Evolutionary conservation across 2,329 filamentous ascomycete genomes (phyloP).

Genomic region (Aspergillus piperis): DNA sequence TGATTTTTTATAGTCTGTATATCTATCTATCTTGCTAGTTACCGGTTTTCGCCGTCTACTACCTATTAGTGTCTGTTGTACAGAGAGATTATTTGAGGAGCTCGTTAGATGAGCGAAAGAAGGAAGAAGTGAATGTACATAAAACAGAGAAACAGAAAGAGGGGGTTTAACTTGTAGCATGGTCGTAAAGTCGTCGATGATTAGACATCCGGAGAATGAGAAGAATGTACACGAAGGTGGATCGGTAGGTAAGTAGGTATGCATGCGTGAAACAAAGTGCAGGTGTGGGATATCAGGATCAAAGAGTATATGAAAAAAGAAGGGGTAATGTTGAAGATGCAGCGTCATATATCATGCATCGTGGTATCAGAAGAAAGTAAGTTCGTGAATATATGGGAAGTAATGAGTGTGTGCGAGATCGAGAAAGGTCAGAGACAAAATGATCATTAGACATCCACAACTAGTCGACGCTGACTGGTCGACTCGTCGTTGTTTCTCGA

Average conservation of each 20-base stretch:
- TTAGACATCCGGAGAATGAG: not conserved
- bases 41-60: too few species aligned
- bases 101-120: not conserved
- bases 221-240: not conserved
- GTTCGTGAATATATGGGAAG: not conserved
- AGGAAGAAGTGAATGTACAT: too few species aligned
- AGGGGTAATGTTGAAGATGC: not conserved
- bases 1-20: too few species aligned
- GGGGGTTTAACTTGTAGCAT: not conserved
- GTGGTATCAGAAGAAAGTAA: not conserved
- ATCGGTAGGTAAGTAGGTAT: not conserved
- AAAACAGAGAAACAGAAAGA: not conserved
- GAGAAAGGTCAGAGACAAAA: not conserved
- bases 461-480: slow-evolving; percentile 26
- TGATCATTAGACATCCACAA: slow-evolving; percentile 19
- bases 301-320: not conserved
- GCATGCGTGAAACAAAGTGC: not conserved
- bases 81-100: not conserved
- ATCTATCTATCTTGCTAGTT: too few species aligned
- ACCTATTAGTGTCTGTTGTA: too few species aligned
- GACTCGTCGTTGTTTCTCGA: slow-evolving; percentile 20
- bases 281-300: not conserved
- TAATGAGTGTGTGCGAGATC: not conserved
- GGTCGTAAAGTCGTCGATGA: slow-evolving; percentile 3
- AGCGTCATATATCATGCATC: slow-evolving; percentile 4